These are phyloP conservation scores for Alternaria hordeiaustralica DNA, from an alignment of 2,329 filamentous ascomycete species.

Conservation along the genomic window DNA sequence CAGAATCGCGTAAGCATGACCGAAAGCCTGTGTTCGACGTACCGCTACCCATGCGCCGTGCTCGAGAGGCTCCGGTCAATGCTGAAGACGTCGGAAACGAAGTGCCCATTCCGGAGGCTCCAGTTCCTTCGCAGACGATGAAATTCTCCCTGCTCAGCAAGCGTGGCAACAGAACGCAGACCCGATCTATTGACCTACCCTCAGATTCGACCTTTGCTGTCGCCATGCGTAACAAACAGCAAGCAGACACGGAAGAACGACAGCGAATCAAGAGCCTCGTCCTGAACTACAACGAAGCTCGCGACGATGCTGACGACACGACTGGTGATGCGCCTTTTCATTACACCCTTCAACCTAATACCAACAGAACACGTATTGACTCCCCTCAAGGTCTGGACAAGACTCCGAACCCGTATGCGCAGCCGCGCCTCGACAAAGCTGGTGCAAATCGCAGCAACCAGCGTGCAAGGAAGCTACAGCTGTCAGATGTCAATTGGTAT, in stretches of 20 bases:
- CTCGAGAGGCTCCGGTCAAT: conserved; percentile 62
- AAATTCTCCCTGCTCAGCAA: conserved; percentile 96
- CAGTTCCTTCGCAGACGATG: conserved; percentile 69
- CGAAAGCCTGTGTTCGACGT: conserved; percentile 94
- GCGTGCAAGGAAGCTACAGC: conserved; percentile 85
- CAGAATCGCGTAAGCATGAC: conserved; percentile 95
- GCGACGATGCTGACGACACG: conserved; percentile 73
- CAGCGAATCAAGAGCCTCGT: conserved; percentile 98
- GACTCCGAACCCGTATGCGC: conserved; percentile 51
- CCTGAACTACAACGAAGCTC: conserved; percentile 86
- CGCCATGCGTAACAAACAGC: conserved; percentile 94
- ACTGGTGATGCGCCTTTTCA: conserved; percentile 66
- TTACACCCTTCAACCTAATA: conserved; percentile 54
- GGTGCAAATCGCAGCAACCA: conserved; percentile 74
- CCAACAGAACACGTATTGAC: conserved; percentile 56
- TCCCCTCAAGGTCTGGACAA: conserved; percentile 49
- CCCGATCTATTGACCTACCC: conserved; percentile 85
- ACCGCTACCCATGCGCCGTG: conserved; percentile 86
- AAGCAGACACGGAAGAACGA: conserved; percentile 94
- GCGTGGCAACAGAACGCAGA: conserved; percentile 94
- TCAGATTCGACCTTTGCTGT: conserved; percentile 93
- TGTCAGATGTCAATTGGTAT: conserved; percentile 99
- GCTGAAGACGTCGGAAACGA: conserved; percentile 52
- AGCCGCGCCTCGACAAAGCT: conserved; percentile 61
- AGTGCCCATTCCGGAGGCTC: conserved; percentile 43